Base-by-base conservation (phyloP, 768 basidiomycete species). In the Lactarius hatsudake region DNA sequence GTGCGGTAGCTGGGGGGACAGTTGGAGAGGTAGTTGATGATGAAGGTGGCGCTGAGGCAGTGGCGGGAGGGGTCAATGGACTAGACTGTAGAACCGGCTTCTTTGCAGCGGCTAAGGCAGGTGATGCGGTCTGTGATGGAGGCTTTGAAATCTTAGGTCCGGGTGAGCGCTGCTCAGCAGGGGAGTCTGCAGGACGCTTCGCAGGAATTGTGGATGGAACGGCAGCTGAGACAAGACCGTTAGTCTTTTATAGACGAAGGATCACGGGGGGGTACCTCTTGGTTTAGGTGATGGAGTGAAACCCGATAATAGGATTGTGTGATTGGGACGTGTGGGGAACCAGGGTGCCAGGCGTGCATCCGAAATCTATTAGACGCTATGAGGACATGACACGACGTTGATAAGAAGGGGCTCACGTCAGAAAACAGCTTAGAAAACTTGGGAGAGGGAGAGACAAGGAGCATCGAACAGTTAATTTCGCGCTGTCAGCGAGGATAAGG, bases 81-180 rank as follows among this genome's bases (percentile, higher is more conserved):
- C 67, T 68, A 28, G 69, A 70, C 42, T 70, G 66, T 18, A 28
- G 58, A 12, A 38, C 38, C 12, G 61, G 59, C 32, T 51, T 70
- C 34, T 68, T 68, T 1, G 69, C 62, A 4, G 67, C 63, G 1
- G 70, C 20, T 12, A 69, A 18, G 17, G 70, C 61, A 34, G 63
- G 68, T 10, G 70, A 69, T 7, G 68, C 59, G 1, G 62, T 62
- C 38, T 69, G 68, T 38, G 64, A 59, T 26, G 63, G 36, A 8
- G 64, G 61, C 26, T 53, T 64, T n/a, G 65, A 45, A 8, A 65
- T 28, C 48, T 71, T 71, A 28, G 68, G 59, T 28, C 64, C 65
- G 2, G 70, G 68, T 30, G 70, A 71, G 36, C 67, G 69, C 30
- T 71, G 68, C 20, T 62, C 68, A 3, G 68, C 42, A 34, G 65